Percentiles rank a stretch among this genome's conserved stretches.
phyloP scores from a whole-genome alignment of 2,329 filamentous ascomycete species.

The Monilinia fructigena region DNA sequence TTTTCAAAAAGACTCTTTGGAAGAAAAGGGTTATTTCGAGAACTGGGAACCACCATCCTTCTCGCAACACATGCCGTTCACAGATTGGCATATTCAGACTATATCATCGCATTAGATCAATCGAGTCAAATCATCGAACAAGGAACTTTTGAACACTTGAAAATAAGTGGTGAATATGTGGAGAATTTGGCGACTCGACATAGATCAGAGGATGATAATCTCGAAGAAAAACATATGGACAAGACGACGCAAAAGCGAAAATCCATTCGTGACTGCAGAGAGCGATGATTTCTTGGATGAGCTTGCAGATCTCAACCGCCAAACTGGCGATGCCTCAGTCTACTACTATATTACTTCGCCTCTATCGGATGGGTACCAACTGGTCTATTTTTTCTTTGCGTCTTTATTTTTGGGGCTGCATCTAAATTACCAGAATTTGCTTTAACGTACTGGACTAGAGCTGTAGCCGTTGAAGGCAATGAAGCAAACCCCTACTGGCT shows the following conservation, averaged over 20 bases:
- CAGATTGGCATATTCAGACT: constrained; percentile 42
- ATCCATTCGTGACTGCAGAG: constrained; percentile 10
- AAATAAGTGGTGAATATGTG: constrained; percentile 32
- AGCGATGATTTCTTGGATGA: constrained; percentile 9
- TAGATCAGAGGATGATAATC: constrained; percentile 17
- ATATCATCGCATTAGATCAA: constrained; percentile 43
- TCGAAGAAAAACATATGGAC: neutral
- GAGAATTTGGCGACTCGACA: constrained; percentile 26
- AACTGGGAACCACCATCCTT: constrained; percentile 41
- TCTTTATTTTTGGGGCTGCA: constrained; percentile 24
- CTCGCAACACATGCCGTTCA: constrained; percentile 42
- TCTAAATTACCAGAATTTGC: constrained; percentile 30
- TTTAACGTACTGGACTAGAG: constrained; percentile 25
- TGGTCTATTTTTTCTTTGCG: constrained; percentile 19
- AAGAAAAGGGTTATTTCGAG: constrained; percentile 27
- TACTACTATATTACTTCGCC: constrained; percentile 38
- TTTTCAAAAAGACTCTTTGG: constrained; percentile 33
- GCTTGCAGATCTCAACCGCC: constrained; percentile 6
- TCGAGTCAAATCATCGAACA: constrained; percentile 41
- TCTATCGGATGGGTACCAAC: constrained; percentile 31
- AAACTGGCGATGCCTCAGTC: constrained; percentile 33
- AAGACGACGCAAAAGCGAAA: neutral
- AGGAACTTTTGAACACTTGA: constrained; percentile 42
- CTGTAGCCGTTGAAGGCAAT: constrained; percentile 17
- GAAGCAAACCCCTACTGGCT: constrained; percentile 17